These are phyloP conservation scores for Auriculariales sp. DNA, from an alignment of 768 basidiomycete genomes.

Conservation along the genomic window DNA sequence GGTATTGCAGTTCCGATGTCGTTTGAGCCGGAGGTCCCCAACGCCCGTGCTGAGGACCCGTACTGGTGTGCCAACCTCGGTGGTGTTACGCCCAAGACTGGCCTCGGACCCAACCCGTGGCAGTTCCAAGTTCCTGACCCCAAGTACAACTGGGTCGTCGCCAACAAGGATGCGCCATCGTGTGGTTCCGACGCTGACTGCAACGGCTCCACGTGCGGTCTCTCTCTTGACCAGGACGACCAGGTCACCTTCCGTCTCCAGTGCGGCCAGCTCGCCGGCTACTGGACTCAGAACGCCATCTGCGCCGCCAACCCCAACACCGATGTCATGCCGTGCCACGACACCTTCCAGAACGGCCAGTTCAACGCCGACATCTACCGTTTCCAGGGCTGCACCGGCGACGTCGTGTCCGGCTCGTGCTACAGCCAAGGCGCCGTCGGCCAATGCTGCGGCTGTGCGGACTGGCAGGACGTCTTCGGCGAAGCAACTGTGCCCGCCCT, in stretches of 20 bases:
- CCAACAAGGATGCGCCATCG: background rate
- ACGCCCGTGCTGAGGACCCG: background rate
- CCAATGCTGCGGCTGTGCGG: conserved; percentile 6
- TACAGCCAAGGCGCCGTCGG: conserved; percentile 3
- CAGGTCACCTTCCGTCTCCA: conserved; percentile 2
- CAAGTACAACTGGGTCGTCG: conserved; percentile 5
- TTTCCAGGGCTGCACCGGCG: conserved; percentile 6
- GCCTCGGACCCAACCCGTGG: background rate
- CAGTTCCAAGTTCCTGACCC: background rate
- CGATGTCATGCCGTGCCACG: background rate
- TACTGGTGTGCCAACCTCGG: conserved; percentile 5
- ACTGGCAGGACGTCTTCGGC: conserved; percentile 5
- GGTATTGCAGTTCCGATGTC: conserved; percentile 5
- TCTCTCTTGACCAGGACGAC: background rate
- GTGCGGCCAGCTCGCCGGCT: conserved; percentile 5
- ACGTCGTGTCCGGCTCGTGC: conserved; percentile 2
- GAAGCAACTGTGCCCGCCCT: background rate
- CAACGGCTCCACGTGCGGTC: conserved; percentile 4
- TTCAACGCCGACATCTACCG: conserved; percentile 3
- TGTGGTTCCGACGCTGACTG: conserved; percentile 3
- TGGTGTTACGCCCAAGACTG: background rate
- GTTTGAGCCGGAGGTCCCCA: conserved; percentile 1
- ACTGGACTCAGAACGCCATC: conserved; percentile 6
- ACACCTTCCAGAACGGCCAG: conserved; percentile 3
- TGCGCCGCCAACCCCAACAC: conserved; percentile 3